Percentiles rank a stretch among this genome's conserved stretches.
phyloP scores from a whole-genome alignment of 2,329 filamentous ascomycete species.

The Epichloe baconii region DNA sequence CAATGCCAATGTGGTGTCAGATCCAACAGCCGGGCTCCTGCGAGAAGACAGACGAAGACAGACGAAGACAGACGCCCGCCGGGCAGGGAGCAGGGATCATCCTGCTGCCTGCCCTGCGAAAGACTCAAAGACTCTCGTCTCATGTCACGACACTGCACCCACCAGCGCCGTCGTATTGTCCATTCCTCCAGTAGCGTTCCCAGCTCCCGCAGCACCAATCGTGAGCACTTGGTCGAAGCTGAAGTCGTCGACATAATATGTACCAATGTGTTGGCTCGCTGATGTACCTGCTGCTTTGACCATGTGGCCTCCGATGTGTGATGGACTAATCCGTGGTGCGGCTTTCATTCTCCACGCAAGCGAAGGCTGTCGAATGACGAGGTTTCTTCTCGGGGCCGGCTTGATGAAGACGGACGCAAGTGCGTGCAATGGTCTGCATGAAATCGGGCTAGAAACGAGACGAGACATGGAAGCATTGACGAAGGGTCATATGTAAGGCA shows the following conservation, averaged over 20 bases:
- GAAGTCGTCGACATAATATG: not conserved
- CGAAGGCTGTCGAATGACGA: not conserved
- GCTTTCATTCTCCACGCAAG: not conserved
- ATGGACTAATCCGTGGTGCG: too few species aligned
- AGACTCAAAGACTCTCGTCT: not conserved
- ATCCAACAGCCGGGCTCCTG: not conserved
- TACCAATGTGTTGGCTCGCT: not conserved
- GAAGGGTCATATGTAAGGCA: not conserved
- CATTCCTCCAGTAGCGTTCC: not conserved
- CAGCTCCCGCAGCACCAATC: not conserved
- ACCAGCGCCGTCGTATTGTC: not conserved
- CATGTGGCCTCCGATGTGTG: not conserved
- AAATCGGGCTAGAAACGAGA: not conserved
- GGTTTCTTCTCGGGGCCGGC: not conserved
- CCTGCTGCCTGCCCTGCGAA: not conserved
- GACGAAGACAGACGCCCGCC: not conserved
- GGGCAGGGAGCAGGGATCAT: not conserved
- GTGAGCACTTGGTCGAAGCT: not conserved
- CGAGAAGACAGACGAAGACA: not conserved
- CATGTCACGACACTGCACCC: not conserved
- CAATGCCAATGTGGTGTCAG: conserved; percentile 5
- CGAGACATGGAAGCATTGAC: not conserved
- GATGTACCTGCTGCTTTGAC: not conserved
- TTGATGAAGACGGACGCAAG: not conserved
- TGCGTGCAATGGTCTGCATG: not conserved